Percentiles rank a stretch among this genome's conserved stretches.
These are phyloP conservation scores for Rhizopus microsporus DNA, from an alignment of 371 early-diverging fungal genomes.

Conservation along the genomic window DNA sequence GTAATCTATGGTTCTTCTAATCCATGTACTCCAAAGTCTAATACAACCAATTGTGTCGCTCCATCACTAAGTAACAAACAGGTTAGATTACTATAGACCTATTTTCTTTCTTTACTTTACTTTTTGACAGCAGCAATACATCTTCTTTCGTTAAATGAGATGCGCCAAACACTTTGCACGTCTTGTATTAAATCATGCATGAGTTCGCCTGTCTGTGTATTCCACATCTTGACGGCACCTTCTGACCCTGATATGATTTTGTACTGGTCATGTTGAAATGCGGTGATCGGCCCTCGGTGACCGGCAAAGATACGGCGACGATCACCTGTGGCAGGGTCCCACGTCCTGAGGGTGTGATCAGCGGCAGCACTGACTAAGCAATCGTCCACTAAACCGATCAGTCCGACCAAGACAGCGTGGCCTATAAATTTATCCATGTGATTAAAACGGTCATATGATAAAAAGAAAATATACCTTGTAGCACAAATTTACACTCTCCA, in stretches of 20 bases:
- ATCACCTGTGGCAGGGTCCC: constrained; percentile 81
- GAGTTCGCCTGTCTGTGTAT: constrained; percentile 78
- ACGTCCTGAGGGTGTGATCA: constrained; percentile 92
- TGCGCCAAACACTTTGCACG: constrained; percentile 87
- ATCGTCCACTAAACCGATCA: constrained; percentile 82
- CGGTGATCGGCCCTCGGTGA: constrained; percentile 90
- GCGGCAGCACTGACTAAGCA: constrained; percentile 94
- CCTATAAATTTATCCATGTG: constrained; percentile 49
- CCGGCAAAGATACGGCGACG: constrained; percentile 63
- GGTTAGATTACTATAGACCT: background rate
- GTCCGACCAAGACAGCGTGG: constrained; percentile 90
- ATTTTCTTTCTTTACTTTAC: constrained; percentile 24
- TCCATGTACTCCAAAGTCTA: constrained; percentile 56
- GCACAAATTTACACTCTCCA: constrained; percentile 74
- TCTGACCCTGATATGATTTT: constrained; percentile 94
- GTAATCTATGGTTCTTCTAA: constrained; percentile 29
- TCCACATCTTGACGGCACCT: constrained; percentile 92
- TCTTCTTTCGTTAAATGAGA: constrained; percentile 78
- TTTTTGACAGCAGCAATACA: constrained; percentile 88
- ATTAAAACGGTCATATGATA: background rate
- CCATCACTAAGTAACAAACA: constrained; percentile 25
- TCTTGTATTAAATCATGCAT: constrained; percentile 74
- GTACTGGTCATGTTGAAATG: constrained; percentile 88
- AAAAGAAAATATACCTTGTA: constrained; percentile 26
- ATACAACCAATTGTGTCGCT: constrained; percentile 54